Percentiles rank a stretch among this genome's conserved stretches.
These are phyloP conservation scores for Bjerkandera adusta DNA, from an alignment of 1,284 basidiomycete genomes.

Conservation along the genomic window DNA sequence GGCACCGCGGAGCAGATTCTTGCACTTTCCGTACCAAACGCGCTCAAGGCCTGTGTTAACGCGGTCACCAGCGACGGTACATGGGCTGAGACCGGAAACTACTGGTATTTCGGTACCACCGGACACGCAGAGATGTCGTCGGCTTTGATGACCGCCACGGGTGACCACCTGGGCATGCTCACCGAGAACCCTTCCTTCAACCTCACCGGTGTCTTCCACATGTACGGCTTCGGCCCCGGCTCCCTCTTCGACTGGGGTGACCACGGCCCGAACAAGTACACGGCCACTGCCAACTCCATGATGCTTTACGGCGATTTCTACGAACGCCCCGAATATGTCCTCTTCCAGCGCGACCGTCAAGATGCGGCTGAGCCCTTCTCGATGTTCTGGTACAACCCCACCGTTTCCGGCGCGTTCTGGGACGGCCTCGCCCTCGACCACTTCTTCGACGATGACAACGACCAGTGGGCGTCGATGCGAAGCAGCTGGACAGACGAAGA, in stretches of 20 bases:
- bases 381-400: conserved; percentile 98
- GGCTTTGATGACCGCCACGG: conserved; percentile 82
- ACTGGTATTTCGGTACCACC: conserved; percentile 95
- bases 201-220: conserved; percentile 86
- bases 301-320: conserved; percentile 71
- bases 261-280: conserved; percentile 94
- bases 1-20: conserved; percentile 73
- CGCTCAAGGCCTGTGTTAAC: conserved; percentile 75
- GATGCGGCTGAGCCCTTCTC: conserved; percentile 89
- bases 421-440: conserved; percentile 80
- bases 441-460: conserved; percentile 68
- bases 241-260: conserved; percentile 93
- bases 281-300: conserved; percentile 76
- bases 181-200: conserved; percentile 68
- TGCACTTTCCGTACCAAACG: conserved; percentile 68
- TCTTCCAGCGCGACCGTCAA: conserved; percentile 91
- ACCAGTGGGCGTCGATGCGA: conserved; percentile 91
- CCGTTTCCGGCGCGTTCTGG: conserved; percentile 88
- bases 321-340: conserved; percentile 69
- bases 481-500: conserved; percentile 89
- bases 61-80: conserved; percentile 77
- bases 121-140: conserved; percentile 92
- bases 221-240: conserved; percentile 84
- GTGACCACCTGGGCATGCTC: conserved; percentile 78
- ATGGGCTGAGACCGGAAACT: conserved; percentile 95